Evolutionary conservation across 139 green algal genomes (phyloP).

Genomic region (Chlamydomonas incerta): DNA sequence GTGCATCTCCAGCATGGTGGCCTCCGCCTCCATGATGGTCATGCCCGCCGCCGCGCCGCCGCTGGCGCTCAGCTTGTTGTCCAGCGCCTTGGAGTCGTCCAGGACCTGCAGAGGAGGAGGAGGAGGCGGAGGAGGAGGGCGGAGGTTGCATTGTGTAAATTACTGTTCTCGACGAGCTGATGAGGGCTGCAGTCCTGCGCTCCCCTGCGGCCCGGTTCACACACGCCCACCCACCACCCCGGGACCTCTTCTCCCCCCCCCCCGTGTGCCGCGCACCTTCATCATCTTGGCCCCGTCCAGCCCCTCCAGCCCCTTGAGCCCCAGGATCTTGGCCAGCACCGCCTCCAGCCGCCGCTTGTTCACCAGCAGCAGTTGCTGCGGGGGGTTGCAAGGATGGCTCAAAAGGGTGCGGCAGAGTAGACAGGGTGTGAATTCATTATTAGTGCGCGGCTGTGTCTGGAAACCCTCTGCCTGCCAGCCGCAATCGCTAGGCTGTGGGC

Average conservation of each 20-base stretch:
- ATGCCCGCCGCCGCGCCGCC: neutral
- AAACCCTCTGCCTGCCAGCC: no score
- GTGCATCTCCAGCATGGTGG: neutral
- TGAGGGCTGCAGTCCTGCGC: no score
- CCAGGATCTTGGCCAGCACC: constrained; percentile 9
- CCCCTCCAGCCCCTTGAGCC: neutral
- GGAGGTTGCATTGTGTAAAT: no score
- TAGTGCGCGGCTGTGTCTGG: no score
- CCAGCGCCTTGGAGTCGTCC: constrained; percentile 36
- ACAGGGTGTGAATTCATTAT: no score
- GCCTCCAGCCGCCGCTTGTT: constrained; percentile 40
- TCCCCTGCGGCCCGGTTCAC: neutral
- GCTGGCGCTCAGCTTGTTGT: constrained; percentile 23
- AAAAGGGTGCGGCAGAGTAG: no score
- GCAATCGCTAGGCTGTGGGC: no score
- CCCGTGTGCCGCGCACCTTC: constrained; percentile 25
- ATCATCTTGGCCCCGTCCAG: constrained; percentile 13
- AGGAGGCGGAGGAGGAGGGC: no score
- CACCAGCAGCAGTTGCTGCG: constrained; percentile 36
- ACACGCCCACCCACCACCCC: neutral
- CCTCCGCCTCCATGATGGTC: neutral
- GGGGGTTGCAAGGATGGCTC: no score
- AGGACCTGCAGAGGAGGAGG: constrained; percentile 1
- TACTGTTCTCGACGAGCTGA: no score
- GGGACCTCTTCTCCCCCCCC: no score